These are phyloP conservation scores for Crucihimalaya himalaica DNA, from an alignment of 345 rosid species.

Conservation along the genomic window DNA sequence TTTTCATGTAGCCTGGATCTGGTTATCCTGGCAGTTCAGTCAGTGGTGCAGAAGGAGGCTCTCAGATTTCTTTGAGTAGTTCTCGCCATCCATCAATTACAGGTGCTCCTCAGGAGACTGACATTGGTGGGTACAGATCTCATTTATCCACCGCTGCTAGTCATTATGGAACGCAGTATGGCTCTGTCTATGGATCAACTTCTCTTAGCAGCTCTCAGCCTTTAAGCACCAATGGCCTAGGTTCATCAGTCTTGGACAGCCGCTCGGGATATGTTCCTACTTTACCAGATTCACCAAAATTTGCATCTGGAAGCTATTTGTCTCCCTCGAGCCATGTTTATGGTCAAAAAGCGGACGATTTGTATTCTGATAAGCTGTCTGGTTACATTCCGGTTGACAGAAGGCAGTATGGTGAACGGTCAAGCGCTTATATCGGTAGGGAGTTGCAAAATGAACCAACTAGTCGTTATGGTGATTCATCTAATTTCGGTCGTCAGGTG, in stretches of 20 bases:
- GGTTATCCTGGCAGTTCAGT: constrained; percentile 67
- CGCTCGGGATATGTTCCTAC: constrained; percentile 70
- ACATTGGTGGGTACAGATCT: constrained; percentile 64
- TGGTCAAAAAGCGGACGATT: constrained; percentile 72
- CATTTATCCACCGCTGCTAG: constrained; percentile 52
- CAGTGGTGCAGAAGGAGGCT: constrained; percentile 60
- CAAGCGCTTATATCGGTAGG: constrained; percentile 66
- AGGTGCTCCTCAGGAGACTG: constrained; percentile 69
- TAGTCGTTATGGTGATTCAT: constrained; percentile 68
- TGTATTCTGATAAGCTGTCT: constrained; percentile 69
- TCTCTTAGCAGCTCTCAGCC: constrained; percentile 62
- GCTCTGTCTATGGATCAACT: constrained; percentile 64
- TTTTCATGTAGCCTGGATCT: constrained; percentile 52
- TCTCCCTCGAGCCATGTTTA: constrained; percentile 68
- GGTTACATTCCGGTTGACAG: constrained; percentile 74
- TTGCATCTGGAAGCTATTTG: constrained; percentile 63
- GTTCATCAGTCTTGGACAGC: constrained; percentile 61
- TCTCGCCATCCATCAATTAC: constrained; percentile 63
- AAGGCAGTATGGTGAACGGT: constrained; percentile 73
- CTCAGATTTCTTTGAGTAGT: constrained; percentile 59
- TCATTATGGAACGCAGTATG: constrained; percentile 75
- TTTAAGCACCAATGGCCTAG: constrained; percentile 52
- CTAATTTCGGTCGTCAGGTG: constrained; percentile 82
- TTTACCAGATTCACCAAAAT: constrained; percentile 76
- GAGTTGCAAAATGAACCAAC: constrained; percentile 73